Conservation (phyloP, 352 stramenopile species). For the Sclerospora graminicola region DNA sequence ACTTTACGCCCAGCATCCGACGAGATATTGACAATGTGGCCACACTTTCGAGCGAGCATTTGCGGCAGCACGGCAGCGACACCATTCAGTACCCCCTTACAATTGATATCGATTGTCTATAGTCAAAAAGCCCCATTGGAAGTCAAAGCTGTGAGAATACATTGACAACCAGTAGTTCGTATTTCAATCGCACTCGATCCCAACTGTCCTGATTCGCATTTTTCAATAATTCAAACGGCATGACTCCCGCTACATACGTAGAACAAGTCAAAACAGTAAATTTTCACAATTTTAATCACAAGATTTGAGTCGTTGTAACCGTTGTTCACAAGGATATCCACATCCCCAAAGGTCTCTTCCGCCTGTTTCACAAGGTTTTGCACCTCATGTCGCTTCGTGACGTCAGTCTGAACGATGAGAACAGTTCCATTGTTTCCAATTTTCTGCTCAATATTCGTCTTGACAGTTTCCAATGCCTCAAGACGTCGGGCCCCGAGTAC, state of each 20-base stretch:
- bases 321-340: slow-evolving; percentile 89
- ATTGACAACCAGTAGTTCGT: not conserved
- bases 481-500: slow-evolving; percentile 68
- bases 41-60: slow-evolving; percentile 63
- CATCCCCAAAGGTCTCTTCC: slow-evolving; percentile 45
- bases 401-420: slow-evolving; percentile 42
- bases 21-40: slow-evolving; percentile 85
- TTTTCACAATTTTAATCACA: too few species aligned
- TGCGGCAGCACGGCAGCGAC: slow-evolving; percentile 63
- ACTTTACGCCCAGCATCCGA: slow-evolving; percentile 73
- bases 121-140: not conserved
- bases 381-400: slow-evolving; percentile 59
- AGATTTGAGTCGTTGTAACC: too few species aligned
- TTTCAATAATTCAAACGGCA: slow-evolving; percentile 88
- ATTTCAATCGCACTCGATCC: slow-evolving; percentile 34
- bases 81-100: slow-evolving; percentile 86
- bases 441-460: slow-evolving; percentile 21
- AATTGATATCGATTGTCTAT: slow-evolving; percentile 89
- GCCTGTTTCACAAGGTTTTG: slow-evolving; percentile 48
- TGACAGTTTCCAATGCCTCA: slow-evolving; percentile 43
- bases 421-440: slow-evolving; percentile 20
- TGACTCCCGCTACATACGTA: slow-evolving; percentile 73
- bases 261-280: not conserved
- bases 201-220: slow-evolving; percentile 88
- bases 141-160: not conserved